Evolutionary conservation across 495 filamentous ascomycete species (phyloP).

Genomic region (Aspergillus saccharolyticus): DNA sequence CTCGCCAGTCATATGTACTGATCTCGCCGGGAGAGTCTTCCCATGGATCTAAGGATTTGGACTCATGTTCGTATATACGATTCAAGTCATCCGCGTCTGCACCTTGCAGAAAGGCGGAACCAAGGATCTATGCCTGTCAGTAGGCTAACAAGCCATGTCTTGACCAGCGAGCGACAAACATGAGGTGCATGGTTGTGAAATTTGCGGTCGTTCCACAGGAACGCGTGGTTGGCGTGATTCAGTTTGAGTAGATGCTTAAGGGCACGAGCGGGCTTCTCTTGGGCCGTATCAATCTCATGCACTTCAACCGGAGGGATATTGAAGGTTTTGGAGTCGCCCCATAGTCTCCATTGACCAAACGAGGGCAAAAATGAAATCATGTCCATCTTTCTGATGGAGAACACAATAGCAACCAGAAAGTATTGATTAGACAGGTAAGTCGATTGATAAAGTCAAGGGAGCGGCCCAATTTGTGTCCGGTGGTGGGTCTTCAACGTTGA

Average conservation of each 20-base stretch:
- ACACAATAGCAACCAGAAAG: neutral
- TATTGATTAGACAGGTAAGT: neutral
- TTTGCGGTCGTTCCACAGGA: slow-evolving; percentile 68
- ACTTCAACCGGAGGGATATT: slow-evolving; percentile 64
- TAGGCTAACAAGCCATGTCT: neutral
- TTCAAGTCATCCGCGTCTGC: slow-evolving; percentile 66
- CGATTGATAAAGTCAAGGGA: neutral
- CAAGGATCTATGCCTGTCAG: slow-evolving; percentile 50
- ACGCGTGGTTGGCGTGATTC: slow-evolving; percentile 85
- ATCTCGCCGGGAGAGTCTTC: slow-evolving; percentile 78
- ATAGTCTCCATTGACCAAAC: slow-evolving; percentile 17
- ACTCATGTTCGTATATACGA: slow-evolving; percentile 71
- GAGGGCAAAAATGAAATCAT: slow-evolving; percentile 34
- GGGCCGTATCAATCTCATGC: slow-evolving; percentile 71
- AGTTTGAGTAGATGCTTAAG: slow-evolving; percentile 85
- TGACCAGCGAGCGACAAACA: slow-evolving; percentile 32
- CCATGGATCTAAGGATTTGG: slow-evolving; percentile 74
- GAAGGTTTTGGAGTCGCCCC: slow-evolving; percentile 39
- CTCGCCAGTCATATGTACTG: slow-evolving; percentile 75
- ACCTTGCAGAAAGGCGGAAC: slow-evolving; percentile 79
- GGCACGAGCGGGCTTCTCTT: slow-evolving; percentile 72
- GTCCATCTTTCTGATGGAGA: neutral
- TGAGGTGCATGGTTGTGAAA: slow-evolving; percentile 90
- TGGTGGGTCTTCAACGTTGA: slow-evolving; percentile 4
- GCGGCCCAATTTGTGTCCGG: neutral